Evolutionary conservation across 495 filamentous ascomycete species (phyloP), one percentile per base, ranked within the genome.

Genomic region (Chaetomium tenue): DNA sequence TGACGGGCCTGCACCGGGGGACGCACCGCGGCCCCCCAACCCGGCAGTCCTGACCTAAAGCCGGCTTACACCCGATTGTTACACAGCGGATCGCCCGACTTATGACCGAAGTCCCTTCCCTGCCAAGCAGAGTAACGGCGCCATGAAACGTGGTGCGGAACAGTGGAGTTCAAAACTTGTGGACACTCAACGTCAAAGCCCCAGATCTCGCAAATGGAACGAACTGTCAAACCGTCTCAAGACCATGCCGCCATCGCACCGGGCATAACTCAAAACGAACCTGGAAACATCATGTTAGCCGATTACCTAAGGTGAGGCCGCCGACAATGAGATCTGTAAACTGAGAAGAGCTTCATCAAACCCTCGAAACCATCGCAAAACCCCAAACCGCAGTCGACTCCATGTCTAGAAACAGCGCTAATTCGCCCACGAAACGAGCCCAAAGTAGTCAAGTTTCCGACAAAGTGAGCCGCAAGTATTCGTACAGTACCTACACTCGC

Each of bases 11-110:
- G 40, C 40, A 44, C 40, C 40, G 40, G 40, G 33, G 11, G 33
- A 3, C 33, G 33, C 33, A 44, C 5, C 40, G 5, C 40, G 3
- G 16, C 28, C 28, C 28, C 6, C 28, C 6, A 44, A 23, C 39
- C 57, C 57, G 57, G 57, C 57, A 59, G 9, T 47, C 16, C 15
- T n/a, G n/a, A 47, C 7, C 26, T 60, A 33, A 25, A 39, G 9
- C 58, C 58, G 46, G 58, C 58, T 60, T 60, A 60, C 12, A n/a
- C 46, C 58, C 58, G 58, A 60, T 40, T 18, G 46, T 51, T 60
- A 60, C 30, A 39, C 26, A 51, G 13, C 5, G 1, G n/a, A 60
- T 37, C 18, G 28, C 28, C 58, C 58, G 58, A 51, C 26, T 60
- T 51, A 18, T 25, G n/a, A 63, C 53, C 61, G 39, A 54, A 50